Evolutionary conservation across 2,329 filamentous ascomycete species (phyloP), one percentile per base, ranked within the genome.

Genomic region (Huntiella omanensis): DNA sequence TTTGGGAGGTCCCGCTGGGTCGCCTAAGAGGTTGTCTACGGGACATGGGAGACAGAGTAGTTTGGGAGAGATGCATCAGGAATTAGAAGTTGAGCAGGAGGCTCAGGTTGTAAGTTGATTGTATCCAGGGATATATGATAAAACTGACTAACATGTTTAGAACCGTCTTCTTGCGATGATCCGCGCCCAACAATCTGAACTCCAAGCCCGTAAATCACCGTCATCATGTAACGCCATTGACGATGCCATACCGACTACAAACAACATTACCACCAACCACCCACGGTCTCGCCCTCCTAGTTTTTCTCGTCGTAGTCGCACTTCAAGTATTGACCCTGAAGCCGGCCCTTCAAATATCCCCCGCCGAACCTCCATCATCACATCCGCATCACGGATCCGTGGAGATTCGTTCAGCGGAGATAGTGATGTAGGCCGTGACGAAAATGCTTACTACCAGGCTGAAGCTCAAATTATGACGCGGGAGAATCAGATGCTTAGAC

Each of bases 401-500:
- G 62, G 73, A 40, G 66, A 71, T 33, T 77, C 73, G 2, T 73
- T 76, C 53, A 70, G 70, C 48, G 69, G 32, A 4, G 41, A 62
- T 13, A 68, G 65, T 45, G 70, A 69, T 33, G 77, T 84, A 75
- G 70, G 63, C 61, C 36, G 46, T 3, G 82, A 86, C 55, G 82
- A 87, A 58, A 77, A 71, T 52, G 77, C 79, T 1, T 86, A 85
- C 58, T 87, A 87, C 55, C 81, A 86, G 58, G 82, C 82, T 4
- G 83, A 88, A 62, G 84, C 81, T 1, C 80, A 84, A 60, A 85
- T 75, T 62, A 61, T 88, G 54, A 71, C 77, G 16, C 69, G 83
- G 19, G 83, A 87, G 63, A 88, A 87, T 54, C 82, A 87, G 60
- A 86, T 88, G 82, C 64, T 88, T 44, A 76, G 79, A 51, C 70